Evolutionary conservation across 768 basidiomycete genomes (phyloP).

Genomic region (Tephrocybe sp.): DNA sequence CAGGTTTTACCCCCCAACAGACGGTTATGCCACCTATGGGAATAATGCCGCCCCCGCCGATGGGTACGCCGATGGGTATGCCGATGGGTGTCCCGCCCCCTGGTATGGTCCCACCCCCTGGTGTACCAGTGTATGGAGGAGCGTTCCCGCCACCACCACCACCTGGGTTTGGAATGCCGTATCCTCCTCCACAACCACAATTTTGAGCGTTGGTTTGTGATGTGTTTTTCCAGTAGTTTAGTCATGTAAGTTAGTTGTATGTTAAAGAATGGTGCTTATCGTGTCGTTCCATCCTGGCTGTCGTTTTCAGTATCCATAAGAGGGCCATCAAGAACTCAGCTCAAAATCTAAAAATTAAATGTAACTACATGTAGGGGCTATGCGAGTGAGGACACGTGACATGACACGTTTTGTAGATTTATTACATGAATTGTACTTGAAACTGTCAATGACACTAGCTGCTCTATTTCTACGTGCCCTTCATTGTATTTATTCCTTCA

Average conservation of each 20-base stretch:
- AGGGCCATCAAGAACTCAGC: too few species aligned
- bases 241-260: conserved; percentile 15
- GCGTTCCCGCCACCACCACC: conserved; percentile 61
- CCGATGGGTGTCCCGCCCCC: conserved; percentile 19
- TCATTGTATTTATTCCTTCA: conserved; percentile 54
- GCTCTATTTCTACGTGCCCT: conserved; percentile 48
- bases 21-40: conserved; percentile 54
- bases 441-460: conserved; percentile 24
- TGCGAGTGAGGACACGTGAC: too few species aligned
- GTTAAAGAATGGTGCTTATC: not conserved
- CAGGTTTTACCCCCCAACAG: conserved; percentile 75
- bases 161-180: conserved; percentile 55
- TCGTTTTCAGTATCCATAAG: too few species aligned
- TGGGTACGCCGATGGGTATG: conserved; percentile 27
- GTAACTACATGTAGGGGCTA: too few species aligned
- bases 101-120: conserved; percentile 18
- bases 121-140: conserved; percentile 46
- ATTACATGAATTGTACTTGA: too few species aligned
- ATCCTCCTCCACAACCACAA: conserved; percentile 46
- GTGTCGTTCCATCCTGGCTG: too few species aligned
- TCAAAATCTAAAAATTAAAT: too few species aligned
- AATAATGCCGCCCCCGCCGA: conserved; percentile 31
- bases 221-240: conserved; percentile 1
- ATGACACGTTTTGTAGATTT: too few species aligned
- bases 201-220: not conserved